Evolutionary conservation across 345 rosid genomes (phyloP), one percentile per base, ranked within the genome.

Genomic region (Acer campestre): DNA sequence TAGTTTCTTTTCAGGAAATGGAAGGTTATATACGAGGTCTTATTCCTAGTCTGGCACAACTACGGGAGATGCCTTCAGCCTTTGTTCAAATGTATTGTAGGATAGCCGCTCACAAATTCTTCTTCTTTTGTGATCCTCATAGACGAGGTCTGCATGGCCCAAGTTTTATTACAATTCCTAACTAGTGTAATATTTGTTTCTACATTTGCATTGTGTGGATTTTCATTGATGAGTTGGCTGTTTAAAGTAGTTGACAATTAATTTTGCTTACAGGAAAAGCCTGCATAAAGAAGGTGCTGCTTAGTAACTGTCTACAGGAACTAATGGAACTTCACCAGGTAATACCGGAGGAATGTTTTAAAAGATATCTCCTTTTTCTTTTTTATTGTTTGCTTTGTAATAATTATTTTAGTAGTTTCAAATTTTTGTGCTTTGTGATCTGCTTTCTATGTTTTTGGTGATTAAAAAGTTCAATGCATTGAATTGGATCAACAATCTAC

Each of bases 241-340:
- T 49, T 71, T 63, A 74, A 42, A 70, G 17, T 31, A 68, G 51
- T 76, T 79, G 35, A 70, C 71, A 7, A 22, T 17, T 71, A 29
- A 8, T 61, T 76, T 75, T 80, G 72, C 38, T 35, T 85, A 38
- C 89, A 96, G 99, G 97, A 74, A 96, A 85, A 84, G 98, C 98
- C 61, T 94, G 99, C 86, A 94, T 96, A 85, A 96, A 94, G 86
- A 94, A 93, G 86, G 92, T 96, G 76, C 87, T 94, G 71, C 98
- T 97, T 58, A 94, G 99, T 79, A 94, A 94, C 84, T 94, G 99
- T 86, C 98, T 97, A 58, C 99, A 97, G 85, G 98, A 97, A 85
- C 90, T 94, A 73, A 97, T 97, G 99, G 99, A 97, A 89, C 79
- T 97, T 83, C 99, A 97, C 85, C 99, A 96, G 97, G 99, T 94